Base-by-base conservation (phyloP, 2,329 filamentous ascomycete genomes). In the Ceratocystis cubensis region DNA sequence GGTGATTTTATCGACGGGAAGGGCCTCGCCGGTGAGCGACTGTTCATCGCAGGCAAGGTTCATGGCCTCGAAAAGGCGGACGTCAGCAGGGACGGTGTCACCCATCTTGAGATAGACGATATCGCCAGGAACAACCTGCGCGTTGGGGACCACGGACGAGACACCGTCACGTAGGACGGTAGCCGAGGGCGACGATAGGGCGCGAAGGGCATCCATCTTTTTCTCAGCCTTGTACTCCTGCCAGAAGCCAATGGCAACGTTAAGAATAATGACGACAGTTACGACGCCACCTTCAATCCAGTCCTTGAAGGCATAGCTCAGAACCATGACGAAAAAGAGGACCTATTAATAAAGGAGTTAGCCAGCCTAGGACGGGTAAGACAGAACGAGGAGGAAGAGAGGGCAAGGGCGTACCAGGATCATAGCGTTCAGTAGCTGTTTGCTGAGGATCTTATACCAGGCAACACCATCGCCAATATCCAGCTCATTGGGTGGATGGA, bases 31-130 rank as follows among this genome's bases (percentile, higher is more conserved):
- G 5, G 88, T 91, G 57, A 91, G 81, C 63, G 88, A 84, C 59
- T 87, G 86, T 75, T 91, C 88, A 71, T 96, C 90, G 72, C 88
- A 90, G 69, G 85, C 84, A 59, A 91, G 80, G 73, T 94, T 93
- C 82, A 92, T 88, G 68, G 82, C 83, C 71, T 90, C 86, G 70
- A 88, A 81, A 22, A 87, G 75, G 65, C 87, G 84, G 50, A 91
- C 74, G 72, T 91, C 88, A 46, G 88, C 88, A 8, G 88, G 88
- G 50, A 91, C 82, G 3, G 87, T 88, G 74, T 90, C 88, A 68
- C 88, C 88, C 75, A 84, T 88, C 76, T 83, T 87, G 71, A 87
- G 78, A 46, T 82, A 76, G 68, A 87, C 79, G 66, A 91, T 79
- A 69, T 91, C 88, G 53, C 88, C 89, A n/a, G 85, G 85, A 0